Conservation (phyloP, 495 filamentous ascomycete genomes). For the Cercophora samala region DNA sequence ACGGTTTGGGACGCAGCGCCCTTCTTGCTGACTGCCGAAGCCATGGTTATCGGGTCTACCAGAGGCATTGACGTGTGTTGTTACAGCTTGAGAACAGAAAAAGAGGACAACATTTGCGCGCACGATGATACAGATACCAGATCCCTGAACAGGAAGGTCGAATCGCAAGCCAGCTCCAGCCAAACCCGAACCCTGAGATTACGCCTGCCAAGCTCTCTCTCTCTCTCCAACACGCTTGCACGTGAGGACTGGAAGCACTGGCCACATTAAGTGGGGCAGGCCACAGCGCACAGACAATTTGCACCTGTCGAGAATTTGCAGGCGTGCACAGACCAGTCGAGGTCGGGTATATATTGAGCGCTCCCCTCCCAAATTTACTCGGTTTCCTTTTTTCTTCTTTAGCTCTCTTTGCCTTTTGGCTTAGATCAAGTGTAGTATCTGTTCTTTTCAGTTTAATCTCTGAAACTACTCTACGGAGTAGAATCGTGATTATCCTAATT, state of each 20-base stretch:
- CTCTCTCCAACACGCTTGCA: background rate
- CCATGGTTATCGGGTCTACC: slow-evolving; percentile 35
- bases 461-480: slow-evolving; percentile 64
- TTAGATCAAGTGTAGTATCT: slow-evolving; percentile 99
- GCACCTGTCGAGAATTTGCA: background rate
- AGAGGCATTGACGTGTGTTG: slow-evolving; percentile 29
- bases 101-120: background rate
- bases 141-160: slow-evolving; percentile 4
- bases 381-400: slow-evolving; percentile 29
- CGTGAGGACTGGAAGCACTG: background rate
- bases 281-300: slow-evolving; percentile 3
- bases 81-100: slow-evolving; percentile 1
- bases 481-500: slow-evolving; percentile 85
- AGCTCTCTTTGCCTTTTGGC: slow-evolving; percentile 61
- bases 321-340: slow-evolving; percentile 1
- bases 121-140: slow-evolving; percentile 11
- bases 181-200: slow-evolving; percentile 28
- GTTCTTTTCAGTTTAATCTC: slow-evolving; percentile 98
- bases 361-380: background rate
- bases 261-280: background rate
- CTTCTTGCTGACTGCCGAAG: slow-evolving; percentile 24
- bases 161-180: background rate
- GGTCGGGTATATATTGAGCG: background rate
- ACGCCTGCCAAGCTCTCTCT: background rate
- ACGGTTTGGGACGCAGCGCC: slow-evolving; percentile 16